Evolutionary conservation across 495 filamentous ascomycete species (phyloP).

Genomic region (Penicillium turbatum): DNA sequence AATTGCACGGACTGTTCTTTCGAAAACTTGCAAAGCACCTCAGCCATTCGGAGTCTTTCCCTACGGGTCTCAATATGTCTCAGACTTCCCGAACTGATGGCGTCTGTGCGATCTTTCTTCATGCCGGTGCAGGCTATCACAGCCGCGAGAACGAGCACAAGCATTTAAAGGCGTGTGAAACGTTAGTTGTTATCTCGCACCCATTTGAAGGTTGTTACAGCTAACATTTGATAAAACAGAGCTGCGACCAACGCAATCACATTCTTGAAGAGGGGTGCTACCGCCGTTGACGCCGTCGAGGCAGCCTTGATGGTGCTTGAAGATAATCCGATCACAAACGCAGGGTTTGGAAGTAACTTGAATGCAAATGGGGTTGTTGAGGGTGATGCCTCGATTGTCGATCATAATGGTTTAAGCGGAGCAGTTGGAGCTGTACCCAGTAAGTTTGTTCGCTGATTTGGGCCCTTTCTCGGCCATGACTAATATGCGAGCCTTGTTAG

Average conservation of each 20-base stretch:
- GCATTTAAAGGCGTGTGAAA: slow-evolving; percentile 79
- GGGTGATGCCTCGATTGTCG: slow-evolving; percentile 88
- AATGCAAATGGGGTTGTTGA: slow-evolving; percentile 85
- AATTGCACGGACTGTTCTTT: background rate
- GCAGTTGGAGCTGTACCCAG: slow-evolving; percentile 85
- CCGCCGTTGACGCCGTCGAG: slow-evolving; percentile 88
- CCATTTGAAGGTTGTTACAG: background rate
- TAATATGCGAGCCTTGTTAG: slow-evolving; percentile 40
- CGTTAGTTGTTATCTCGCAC: slow-evolving; percentile 55
- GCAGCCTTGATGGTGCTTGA: slow-evolving; percentile 82
- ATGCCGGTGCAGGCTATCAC: slow-evolving; percentile 95
- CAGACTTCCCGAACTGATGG: slow-evolving; percentile 35
- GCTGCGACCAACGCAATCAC: slow-evolving; percentile 76
- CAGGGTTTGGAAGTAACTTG: slow-evolving; percentile 94
- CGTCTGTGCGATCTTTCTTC: slow-evolving; percentile 78
- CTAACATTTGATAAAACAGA: slow-evolving; percentile 42
- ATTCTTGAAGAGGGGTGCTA: slow-evolving; percentile 69
- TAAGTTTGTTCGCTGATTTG: slow-evolving; percentile 45
- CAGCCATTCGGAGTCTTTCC: background rate
- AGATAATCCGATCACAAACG: slow-evolving; percentile 92
- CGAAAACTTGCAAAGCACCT: background rate
- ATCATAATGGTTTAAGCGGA: slow-evolving; percentile 86
- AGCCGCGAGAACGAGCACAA: slow-evolving; percentile 74
- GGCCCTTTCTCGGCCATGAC: background rate
- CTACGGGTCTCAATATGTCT: slow-evolving; percentile 21